Evolutionary conservation across 2,329 filamentous ascomycete species (phyloP), one percentile per base, ranked within the genome.

Genomic region (Trichoderma endophyticum): DNA sequence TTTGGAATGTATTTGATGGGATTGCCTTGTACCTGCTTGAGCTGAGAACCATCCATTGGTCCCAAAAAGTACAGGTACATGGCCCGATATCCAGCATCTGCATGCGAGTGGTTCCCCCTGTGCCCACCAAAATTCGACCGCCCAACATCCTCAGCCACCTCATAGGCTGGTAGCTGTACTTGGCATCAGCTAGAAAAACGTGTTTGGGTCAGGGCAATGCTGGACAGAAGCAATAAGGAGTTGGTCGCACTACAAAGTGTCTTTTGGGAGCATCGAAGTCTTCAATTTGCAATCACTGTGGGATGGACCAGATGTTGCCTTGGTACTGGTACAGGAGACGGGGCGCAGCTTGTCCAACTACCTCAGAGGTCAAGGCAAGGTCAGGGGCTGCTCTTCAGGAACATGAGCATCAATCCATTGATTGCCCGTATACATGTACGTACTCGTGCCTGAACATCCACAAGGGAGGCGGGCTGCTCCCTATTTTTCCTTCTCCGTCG

Each of bases 271-370:
- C 48, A 66, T 54, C 4, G 12, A 32, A 54, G 62, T 32, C 63
- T 26, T 36, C n/a, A 34, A 61, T 26, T 48, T 12, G 56, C 26
- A 51, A 18, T 57, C 56, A 61, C 12, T 39, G 66, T 61, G 36
- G 66, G 66, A 39, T 39, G 66, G 56, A 61, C 36, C 28, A 21
- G 21, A 26, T 14, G 28, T 59, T 30, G 6, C 11, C 57, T 34
- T 21, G 18, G 28, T 60, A 34, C n/a, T 7, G 28, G 57, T 60
- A 60, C 66, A 70, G 66, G 36, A 60, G 66, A 36, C 39, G 57
- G 61, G 66, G 66, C 66, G 66, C 57, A 70, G 66, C 36, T 34
- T 70, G 66, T 70, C 57, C 56, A 62, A 62, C 66, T 54, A 30
- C 21, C 21, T 21, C 34, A 70, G 30, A 54, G 12, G 66, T n/a